Base-by-base conservation (phyloP, 306 rosid species). In the Hippophae gyantsensis region DNA sequence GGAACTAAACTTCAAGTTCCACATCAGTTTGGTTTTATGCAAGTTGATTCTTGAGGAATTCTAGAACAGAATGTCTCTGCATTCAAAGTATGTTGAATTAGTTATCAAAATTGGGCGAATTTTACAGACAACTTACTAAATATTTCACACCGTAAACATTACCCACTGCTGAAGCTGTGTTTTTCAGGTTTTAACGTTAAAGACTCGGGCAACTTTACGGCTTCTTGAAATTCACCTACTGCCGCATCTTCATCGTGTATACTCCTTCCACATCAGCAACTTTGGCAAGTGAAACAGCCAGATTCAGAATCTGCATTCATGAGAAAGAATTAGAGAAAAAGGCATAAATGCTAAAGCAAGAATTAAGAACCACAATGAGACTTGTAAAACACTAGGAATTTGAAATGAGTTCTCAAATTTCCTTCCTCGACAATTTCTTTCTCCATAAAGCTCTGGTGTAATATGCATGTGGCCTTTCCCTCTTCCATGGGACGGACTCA, bases 191-290 rank as follows among this genome's bases (percentile, higher is more conserved):
- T 76, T 79, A 85, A 72, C 11, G 79, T 60, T 63, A 87, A 70
- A 44, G 86, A 62, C 62, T 85, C 96, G 76, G 87, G 72, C 64
- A 90, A 48, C 59, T 81, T 75, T 66, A 90, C 83, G 73, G 92
- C 98, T 81, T 87, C 98, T 69, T 81, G 79, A 64, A 90, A 90
- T 54, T 86, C 90, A 65, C 76, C 72, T 18, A 71, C 73, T 3
- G 96, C 98, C 27, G 74, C 56, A 57, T 76, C 89, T 75, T 87
- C 95, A n/a, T 87, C 79, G 56, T 87, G 95, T 27, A 90, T 51
- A 74, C 72, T 82, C 81, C 89, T 79, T 90, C 98, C 60, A 78
- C 96, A 67, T 90, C 96, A 0, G 98, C 95, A 26, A 87, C 95
- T 81, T 90, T 87, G 52, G 98, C 94, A 10, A 90, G 95, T 52